Evolutionary conservation across 495 filamentous ascomycete species (phyloP), one percentile per base, ranked within the genome.

Genomic region (Elaphomyces granulatus): DNA sequence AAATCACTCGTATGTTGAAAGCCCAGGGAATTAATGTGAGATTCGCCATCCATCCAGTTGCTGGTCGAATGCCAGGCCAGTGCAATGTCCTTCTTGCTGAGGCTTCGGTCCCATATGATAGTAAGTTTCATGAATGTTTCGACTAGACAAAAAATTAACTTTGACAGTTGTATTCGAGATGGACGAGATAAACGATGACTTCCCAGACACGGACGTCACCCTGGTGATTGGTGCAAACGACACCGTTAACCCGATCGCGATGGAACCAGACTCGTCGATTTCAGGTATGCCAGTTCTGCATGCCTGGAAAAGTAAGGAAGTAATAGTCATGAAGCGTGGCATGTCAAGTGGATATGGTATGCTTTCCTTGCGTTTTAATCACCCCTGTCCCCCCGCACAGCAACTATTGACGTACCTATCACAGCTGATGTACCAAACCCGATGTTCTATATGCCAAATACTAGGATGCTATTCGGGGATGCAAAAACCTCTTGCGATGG

Each of bases 131-230:
- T n/a, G n/a, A n/a, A n/a, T n/a, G n/a, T n/a, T n/a, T n/a, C n/a
- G n/a, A n/a, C n/a, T n/a, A n/a, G n/a, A n/a, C n/a, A n/a, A n/a
- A n/a, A n/a, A n/a, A n/a, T n/a, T n/a, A n/a, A n/a, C n/a, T n/a
- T 16, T 15, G 20, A 8, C 8, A 67, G 60, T 85, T 36, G 81
- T 87, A 23, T 64, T 85, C 14, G 83, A 88, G 60, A 87, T 87
- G 83, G 83, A 87, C 54, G 83, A 88, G 58, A 87, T 88, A 59
- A 88, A 88, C 57, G 83, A 88, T 36, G 82, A 87, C 54, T 88
- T 88, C 58, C 49, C 63, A 26, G 78, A 85, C 28, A 86, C 82
- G 0, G 83, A 87, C 46, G 68, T 88, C n/a, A 83, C 81, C 4
- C 68, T 88, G 2, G 81, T 88, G 8, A 88, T 88, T 47, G 83